Evolutionary conservation across 345 rosid genomes (phyloP).

Genomic region (Corchorus capsularis): DNA sequence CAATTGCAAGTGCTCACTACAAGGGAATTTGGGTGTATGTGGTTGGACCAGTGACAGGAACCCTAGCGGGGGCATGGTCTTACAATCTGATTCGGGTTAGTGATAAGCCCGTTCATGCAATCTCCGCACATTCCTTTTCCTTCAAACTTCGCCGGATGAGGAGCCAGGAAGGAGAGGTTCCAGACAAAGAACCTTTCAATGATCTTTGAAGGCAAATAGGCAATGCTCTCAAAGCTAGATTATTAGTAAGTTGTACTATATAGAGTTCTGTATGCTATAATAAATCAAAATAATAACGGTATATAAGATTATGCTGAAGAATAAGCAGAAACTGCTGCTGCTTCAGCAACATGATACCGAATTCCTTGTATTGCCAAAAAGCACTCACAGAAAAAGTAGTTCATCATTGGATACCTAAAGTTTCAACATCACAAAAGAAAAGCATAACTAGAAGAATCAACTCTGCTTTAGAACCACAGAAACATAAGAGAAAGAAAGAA

Average conservation of each 20-base stretch:
- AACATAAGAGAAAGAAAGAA: too few species aligned
- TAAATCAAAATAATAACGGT: background rate
- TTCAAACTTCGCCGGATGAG: constrained; percentile 29
- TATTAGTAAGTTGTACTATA: background rate
- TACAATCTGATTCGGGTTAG: constrained; percentile 38
- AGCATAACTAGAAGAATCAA: too few species aligned
- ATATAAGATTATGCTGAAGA: background rate
- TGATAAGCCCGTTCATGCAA: constrained; percentile 28
- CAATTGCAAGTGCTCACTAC: constrained; percentile 48
- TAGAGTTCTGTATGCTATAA: too few species aligned
- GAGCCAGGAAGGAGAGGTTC: constrained; percentile 19
- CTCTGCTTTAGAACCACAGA: too few species aligned
- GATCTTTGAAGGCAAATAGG: constrained; percentile 4
- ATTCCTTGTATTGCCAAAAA: background rate
- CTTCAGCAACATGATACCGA: background rate
- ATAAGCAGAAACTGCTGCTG: background rate
- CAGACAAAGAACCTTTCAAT: constrained; percentile 21
- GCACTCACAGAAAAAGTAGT: background rate
- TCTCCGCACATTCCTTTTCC: constrained; percentile 31
- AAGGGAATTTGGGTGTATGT: constrained; percentile 55
- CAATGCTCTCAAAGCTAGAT: background rate
- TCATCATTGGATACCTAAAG: too few species aligned
- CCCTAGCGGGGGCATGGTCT: constrained; percentile 43
- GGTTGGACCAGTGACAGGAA: constrained; percentile 48
- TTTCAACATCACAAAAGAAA: too few species aligned